These are phyloP conservation scores for Meyerozyma sp. DNA, from an alignment of 1,139 yeast genomes.

Conservation along the genomic window DNA sequence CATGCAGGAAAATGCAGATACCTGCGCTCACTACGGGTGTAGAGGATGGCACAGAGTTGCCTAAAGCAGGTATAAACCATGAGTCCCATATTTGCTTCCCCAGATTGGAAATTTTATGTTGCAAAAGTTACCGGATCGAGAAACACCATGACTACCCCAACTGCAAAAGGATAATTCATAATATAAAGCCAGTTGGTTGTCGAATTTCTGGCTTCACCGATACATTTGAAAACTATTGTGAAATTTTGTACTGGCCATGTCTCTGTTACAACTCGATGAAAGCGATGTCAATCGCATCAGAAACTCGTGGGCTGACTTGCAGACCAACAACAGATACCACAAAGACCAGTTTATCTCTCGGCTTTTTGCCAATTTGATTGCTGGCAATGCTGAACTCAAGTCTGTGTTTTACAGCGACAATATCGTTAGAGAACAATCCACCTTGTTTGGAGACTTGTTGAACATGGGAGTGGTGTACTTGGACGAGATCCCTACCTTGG, in stretches of 20 bases:
- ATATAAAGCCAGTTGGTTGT: neutral
- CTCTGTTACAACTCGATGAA: constrained; percentile 5
- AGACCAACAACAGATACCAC: constrained; percentile 24
- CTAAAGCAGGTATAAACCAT: neutral
- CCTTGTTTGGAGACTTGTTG: constrained; percentile 33
- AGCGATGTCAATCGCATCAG: constrained; percentile 15
- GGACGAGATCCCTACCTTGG: constrained; percentile 23
- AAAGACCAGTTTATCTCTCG: constrained; percentile 24
- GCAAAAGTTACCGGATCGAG: neutral
- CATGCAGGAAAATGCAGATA: neutral
- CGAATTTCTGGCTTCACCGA: neutral
- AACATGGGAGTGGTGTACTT: constrained; percentile 28
- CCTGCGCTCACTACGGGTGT: neutral
- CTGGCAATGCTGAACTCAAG: constrained; percentile 23
- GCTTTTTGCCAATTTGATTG: constrained; percentile 31
- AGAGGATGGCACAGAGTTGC: neutral
- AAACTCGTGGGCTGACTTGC: constrained; percentile 29
- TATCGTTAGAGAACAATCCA: constrained; percentile 25
- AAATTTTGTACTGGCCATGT: constrained; percentile 4
- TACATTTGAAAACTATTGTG: neutral
- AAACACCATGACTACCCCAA: neutral
- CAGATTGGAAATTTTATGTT: constrained; percentile 1
- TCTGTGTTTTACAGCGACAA: constrained; percentile 20
- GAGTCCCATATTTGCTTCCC: neutral
- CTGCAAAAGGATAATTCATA: constrained; percentile 1